Evolutionary conservation across 306 rosid genomes (phyloP).

Genomic region (Vigna nakashimae): DNA sequence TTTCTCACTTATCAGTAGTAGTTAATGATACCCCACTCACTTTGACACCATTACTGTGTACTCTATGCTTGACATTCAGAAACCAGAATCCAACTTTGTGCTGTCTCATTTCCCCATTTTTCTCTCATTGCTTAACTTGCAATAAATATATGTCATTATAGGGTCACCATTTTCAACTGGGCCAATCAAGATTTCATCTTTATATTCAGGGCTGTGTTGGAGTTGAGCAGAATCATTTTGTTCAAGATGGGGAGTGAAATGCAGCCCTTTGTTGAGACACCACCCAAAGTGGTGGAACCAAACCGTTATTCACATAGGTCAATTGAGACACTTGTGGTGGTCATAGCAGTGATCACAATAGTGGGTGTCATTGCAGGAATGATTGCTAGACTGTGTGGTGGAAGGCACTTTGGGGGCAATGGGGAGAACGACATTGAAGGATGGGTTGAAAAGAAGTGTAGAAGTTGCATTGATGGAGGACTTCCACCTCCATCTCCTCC

Average conservation of each 20-base stretch:
- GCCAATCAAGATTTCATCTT: constrained; percentile 33
- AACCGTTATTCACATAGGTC: constrained; percentile 61
- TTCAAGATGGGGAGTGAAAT: constrained; percentile 51
- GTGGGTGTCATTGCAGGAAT: constrained; percentile 78
- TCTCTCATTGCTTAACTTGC: constrained; percentile 23
- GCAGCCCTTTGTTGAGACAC: constrained; percentile 53
- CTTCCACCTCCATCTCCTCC: constrained; percentile 51
- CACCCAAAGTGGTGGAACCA: constrained; percentile 48
- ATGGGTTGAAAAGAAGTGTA: constrained; percentile 81
- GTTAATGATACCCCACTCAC: constrained; percentile 40
- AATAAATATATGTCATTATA: constrained; percentile 31
- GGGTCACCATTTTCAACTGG: constrained; percentile 22
- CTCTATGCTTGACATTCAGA: constrained; percentile 32
- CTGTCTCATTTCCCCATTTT: constrained; percentile 35
- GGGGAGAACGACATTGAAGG: constrained; percentile 90
- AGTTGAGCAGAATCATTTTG: constrained; percentile 17
- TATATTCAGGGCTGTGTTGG: constrained; percentile 9
- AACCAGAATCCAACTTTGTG: constrained; percentile 35
- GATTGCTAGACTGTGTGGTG: constrained; percentile 79
- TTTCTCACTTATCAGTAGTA: constrained; percentile 34
- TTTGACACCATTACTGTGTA: constrained; percentile 20
- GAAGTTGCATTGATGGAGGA: constrained; percentile 84
- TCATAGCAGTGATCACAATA: constrained; percentile 74
- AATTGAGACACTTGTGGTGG: constrained; percentile 80
- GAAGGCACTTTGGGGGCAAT: constrained; percentile 70